These are phyloP conservation scores for Euphrasia confusa DNA, from an alignment of 257 asterid species.

Conservation along the genomic window DNA sequence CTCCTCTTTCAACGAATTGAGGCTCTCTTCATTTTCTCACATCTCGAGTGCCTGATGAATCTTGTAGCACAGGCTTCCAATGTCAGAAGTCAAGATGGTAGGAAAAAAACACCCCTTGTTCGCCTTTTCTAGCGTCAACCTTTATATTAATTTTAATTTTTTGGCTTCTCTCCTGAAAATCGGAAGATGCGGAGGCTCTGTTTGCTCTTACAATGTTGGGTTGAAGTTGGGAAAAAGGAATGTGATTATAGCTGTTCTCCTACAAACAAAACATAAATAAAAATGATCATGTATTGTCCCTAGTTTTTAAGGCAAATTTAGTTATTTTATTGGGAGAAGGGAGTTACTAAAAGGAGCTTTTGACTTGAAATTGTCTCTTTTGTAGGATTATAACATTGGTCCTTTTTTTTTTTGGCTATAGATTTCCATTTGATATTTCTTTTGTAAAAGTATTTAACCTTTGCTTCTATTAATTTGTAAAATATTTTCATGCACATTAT, in stretches of 20 bases:
- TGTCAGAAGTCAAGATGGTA: slow-evolving; percentile 28
- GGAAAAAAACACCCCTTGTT: slow-evolving; percentile 32
- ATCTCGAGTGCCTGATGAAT: slow-evolving; percentile 31
- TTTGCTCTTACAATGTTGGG: slow-evolving; percentile 40
- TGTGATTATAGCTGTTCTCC: slow-evolving; percentile 63
- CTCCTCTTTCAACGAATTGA: slow-evolving; percentile 30
- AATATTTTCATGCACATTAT: slow-evolving; percentile 28
- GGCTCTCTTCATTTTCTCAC: slow-evolving; percentile 30
- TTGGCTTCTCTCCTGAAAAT: slow-evolving; percentile 37
- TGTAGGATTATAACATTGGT: slow-evolving; percentile 47
- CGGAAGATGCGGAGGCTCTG: slow-evolving; percentile 39
- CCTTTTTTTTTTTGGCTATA: slow-evolving; percentile 32
- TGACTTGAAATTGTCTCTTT: slow-evolving; percentile 33
- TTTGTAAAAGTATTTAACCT: slow-evolving; percentile 38
- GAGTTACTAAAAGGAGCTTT: slow-evolving; percentile 30
- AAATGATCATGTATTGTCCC: slow-evolving; percentile 30
- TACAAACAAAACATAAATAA: slow-evolving; percentile 23
- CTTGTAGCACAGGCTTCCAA: slow-evolving; percentile 33
- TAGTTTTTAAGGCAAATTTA: slow-evolving; percentile 49
- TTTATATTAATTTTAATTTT: slow-evolving; percentile 34
- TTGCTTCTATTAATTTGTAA: slow-evolving; percentile 37
- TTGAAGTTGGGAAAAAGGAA: slow-evolving; percentile 40
- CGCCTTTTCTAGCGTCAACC: slow-evolving; percentile 34
- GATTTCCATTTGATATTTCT: slow-evolving; percentile 33
- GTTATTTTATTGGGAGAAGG: slow-evolving; percentile 38